Evolutionary conservation across 2,329 filamentous ascomycete genomes (phyloP).

Genomic region (Cercospora sp.): DNA sequence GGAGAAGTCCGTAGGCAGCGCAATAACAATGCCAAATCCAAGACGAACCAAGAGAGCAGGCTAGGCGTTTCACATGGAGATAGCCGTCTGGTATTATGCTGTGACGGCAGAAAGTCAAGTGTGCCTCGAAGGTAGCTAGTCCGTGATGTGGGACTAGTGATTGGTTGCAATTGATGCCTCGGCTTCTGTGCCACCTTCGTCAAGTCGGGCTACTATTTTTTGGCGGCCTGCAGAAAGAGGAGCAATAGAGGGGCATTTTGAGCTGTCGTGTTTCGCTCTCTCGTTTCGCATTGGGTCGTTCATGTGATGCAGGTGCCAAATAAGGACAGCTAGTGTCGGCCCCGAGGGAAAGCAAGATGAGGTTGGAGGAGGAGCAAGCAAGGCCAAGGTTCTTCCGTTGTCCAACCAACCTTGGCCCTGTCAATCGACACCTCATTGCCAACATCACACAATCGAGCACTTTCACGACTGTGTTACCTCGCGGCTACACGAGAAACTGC

Average conservation of each 20-base stretch:
- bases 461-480: background rate
- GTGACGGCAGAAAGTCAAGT: background rate
- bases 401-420: background rate
- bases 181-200: conserved; percentile 5
- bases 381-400: background rate
- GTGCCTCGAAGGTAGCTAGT: conserved; percentile 1
- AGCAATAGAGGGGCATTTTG: conserved; percentile 12
- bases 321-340: background rate
- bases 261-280: conserved; percentile 10
- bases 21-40: background rate
- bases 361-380: background rate
- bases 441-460: background rate
- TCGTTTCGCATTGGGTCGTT: conserved; percentile 1
- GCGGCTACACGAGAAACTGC: background rate
- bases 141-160: background rate
- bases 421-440: background rate
- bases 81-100: background rate
- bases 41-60: background rate
- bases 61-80: conserved; percentile 5
- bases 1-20: conserved; percentile 15
- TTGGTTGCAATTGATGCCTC: conserved; percentile 6
- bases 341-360: background rate
- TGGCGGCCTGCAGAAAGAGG: conserved; percentile 4
- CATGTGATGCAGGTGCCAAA: conserved; percentile 1
- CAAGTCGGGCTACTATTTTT: background rate